Evolutionary conservation across 768 basidiomycete genomes (phyloP), one percentile per base, ranked within the genome.

Genomic region (Russula earlei): DNA sequence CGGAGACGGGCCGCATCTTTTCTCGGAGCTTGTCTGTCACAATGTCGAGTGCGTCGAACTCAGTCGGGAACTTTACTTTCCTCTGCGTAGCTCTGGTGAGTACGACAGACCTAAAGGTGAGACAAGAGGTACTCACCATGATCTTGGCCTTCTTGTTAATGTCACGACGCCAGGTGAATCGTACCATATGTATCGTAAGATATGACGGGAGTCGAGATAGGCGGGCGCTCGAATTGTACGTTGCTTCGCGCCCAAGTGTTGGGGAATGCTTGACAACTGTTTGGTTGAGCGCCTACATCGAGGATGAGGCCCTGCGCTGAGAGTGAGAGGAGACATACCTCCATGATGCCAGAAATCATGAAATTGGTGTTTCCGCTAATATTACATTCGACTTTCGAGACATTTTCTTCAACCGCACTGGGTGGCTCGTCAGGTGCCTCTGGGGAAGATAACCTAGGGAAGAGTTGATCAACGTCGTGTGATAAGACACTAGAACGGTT

Each of bases 131-230:
- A 4, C 29, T 63, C 58, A 87, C 87, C 95, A 99, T 92, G 67
- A 98, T 95, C 73, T 99, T 98, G 2, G 95, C 84, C 67, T 98
- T 98, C 74, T 86, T 91, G 49, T 71, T 71, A 56, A 96, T 93
- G 62, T 98, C 96, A 36, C 80, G 76, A 57, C 91, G 76, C 96
- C 96, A 99, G 53, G 84, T 86, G 69, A 98, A 99, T 45, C 96
- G 87, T 12, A 94, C 93, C 87, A 97, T 90, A 64, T 98, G 92
- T 4, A 98, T 81, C 5, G 85, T 84, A 20, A 96, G 78, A 65
- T 89, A 94, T 5, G 81, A 69, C 0, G 96, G 96, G 12, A 98
- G 74, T 20, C 94, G 80, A 11, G 89, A 81, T 48, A 99, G 65
- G 9, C 92, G 84, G 4, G 88, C 85, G 36, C 80, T 82, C 65